These are phyloP conservation scores for Prunus davidiana DNA, from an alignment of 306 rosid genomes.

Conservation along the genomic window DNA sequence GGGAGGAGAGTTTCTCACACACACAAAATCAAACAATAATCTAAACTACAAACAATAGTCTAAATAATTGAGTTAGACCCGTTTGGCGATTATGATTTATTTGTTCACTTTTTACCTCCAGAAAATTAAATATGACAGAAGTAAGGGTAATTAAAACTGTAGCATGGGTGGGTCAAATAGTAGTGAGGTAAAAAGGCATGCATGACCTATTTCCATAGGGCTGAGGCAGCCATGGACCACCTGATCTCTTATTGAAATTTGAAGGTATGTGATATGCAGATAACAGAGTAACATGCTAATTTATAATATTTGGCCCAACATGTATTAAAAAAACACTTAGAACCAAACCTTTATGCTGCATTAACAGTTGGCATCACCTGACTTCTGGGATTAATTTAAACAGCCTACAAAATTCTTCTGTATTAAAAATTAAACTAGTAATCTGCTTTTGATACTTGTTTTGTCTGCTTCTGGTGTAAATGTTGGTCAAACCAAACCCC, in stretches of 20 bases:
- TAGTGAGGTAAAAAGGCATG: not conserved
- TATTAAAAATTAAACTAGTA: not conserved
- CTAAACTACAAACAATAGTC: too few relatives aligned
- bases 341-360: not conserved
- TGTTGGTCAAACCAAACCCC: slow-evolving; percentile 37
- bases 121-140: not conserved
- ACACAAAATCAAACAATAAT: too few relatives aligned
- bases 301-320: not conserved
- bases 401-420: not conserved
- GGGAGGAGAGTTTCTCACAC: rapidly evolving
- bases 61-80: too few relatives aligned
- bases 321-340: not conserved
- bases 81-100: too few relatives aligned
- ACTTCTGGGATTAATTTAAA: not conserved
- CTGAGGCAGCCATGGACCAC: slow-evolving; percentile 12
- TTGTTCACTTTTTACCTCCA: too few relatives aligned
- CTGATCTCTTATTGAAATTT: not conserved
- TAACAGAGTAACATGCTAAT: not conserved
- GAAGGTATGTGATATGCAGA: not conserved
- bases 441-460: slow-evolving; percentile 19
- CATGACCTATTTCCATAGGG: not conserved
- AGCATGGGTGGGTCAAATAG: not conserved
- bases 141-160: not conserved
- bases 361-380: not conserved
- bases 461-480: slow-evolving; percentile 39